Percentiles rank a stretch among this genome's conserved stretches.
phyloP scores from a whole-genome alignment of 2,329 filamentous ascomycete genomes.

The Phoma sp. region DNA sequence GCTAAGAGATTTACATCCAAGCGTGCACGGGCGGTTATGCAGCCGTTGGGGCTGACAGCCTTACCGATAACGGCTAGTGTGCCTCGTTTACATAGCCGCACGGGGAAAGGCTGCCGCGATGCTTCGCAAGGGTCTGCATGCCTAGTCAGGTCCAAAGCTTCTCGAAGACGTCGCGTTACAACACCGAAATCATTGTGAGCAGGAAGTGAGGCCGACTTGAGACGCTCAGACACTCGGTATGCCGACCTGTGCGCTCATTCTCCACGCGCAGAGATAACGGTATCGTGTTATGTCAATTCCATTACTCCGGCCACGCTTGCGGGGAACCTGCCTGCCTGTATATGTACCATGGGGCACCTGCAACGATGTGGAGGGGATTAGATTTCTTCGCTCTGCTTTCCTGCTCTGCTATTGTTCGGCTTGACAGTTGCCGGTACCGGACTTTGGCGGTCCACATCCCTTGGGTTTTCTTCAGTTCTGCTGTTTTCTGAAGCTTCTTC shows the following conservation, averaged over 20 bases:
- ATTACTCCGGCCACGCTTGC: slow-evolving; percentile 14
- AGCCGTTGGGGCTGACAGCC: not conserved
- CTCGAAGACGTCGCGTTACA: slow-evolving; percentile 15
- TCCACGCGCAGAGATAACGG: slow-evolving; percentile 17
- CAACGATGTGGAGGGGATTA: slow-evolving; percentile 10
- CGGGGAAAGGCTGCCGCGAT: slow-evolving; percentile 10
- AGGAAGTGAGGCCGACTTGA: slow-evolving; percentile 12
- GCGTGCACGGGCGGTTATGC: slow-evolving; percentile 1
- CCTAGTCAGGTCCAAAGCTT: slow-evolving; percentile 11
- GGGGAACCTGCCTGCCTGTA: slow-evolving; percentile 11
- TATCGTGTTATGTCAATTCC: slow-evolving; percentile 18
- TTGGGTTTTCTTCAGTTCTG: not conserved
- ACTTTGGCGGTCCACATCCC: not conserved
- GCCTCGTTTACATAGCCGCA: not conserved
- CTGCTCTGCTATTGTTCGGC: not conserved
- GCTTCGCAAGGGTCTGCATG: slow-evolving; percentile 15
- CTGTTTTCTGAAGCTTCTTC: not conserved
- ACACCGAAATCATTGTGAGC: slow-evolving; percentile 16
- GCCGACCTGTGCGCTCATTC: slow-evolving; percentile 15
- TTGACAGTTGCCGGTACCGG: slow-evolving; percentile 5
- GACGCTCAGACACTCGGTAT: slow-evolving; percentile 9
- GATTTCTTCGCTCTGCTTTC: not conserved
- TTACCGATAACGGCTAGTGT: not conserved
- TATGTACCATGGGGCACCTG: slow-evolving; percentile 20
- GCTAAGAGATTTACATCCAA: slow-evolving; percentile 12